These are phyloP conservation scores for Arabidopsis lyrata DNA, from an alignment of 441 rosid species.

Conservation along the genomic window DNA sequence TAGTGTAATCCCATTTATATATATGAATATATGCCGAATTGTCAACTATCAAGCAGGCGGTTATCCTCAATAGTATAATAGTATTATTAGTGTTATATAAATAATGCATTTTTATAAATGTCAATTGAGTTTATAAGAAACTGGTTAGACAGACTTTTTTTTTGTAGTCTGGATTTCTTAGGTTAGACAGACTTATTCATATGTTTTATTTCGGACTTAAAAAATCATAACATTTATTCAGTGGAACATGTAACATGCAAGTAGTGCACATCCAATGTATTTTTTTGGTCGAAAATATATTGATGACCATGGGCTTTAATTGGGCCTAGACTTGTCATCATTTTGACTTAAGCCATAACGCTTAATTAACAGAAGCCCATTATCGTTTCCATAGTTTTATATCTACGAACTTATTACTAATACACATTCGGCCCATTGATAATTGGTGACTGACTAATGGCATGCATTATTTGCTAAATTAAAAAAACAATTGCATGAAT, in stretches of 20 bases:
- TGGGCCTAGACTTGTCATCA: constrained; percentile 14
- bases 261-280: neutral
- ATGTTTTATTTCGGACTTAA: neutral
- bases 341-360: neutral
- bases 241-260: neutral
- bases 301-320: neutral
- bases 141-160: too few relatives aligned
- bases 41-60: constrained; percentile 18
- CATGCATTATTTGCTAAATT: too few relatives aligned
- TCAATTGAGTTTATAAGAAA: neutral
- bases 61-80: neutral
- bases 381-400: neutral
- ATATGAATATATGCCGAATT: neutral
- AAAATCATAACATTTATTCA: neutral
- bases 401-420: too few relatives aligned
- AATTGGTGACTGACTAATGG: too few relatives aligned
- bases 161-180: too few relatives aligned
- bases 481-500: neutral
- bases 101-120: neutral
- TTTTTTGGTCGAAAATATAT: too few relatives aligned
- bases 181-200: constrained; percentile 5
- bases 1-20: constrained; percentile 1
- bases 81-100: too few relatives aligned
- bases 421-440: constrained; percentile 11
- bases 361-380: constrained; percentile 13